Evolutionary conservation across 257 asterid species (phyloP).

Genomic region (Rauvolfia tetraphylla): DNA sequence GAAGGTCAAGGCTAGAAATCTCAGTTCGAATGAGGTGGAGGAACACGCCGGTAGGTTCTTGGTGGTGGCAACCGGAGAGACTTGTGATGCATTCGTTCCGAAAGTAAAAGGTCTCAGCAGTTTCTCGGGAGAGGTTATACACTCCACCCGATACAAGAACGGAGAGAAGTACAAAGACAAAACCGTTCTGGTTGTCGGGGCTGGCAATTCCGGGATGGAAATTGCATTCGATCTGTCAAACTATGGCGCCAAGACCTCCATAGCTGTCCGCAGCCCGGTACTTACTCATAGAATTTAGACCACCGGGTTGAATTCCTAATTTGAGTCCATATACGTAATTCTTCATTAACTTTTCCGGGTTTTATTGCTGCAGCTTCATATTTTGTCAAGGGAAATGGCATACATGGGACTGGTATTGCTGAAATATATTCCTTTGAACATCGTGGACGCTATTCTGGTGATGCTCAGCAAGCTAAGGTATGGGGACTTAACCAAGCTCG

Average conservation of each 20-base stretch:
- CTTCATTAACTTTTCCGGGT: neutral
- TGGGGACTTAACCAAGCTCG: conserved; percentile 55
- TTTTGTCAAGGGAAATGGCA: conserved; percentile 43
- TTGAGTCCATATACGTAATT: too few relatives aligned
- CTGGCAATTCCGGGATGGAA: conserved; percentile 92
- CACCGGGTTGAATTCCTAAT: too few relatives aligned
- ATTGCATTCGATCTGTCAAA: conserved; percentile 68
- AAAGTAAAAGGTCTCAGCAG: conserved; percentile 42
- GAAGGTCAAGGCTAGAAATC: conserved; percentile 40
- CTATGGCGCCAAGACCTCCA: conserved; percentile 57
- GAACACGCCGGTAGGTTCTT: conserved; percentile 46
- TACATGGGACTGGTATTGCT: conserved; percentile 22
- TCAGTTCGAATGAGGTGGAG: conserved; percentile 29
- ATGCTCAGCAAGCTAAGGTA: conserved; percentile 40
- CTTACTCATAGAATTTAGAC: neutral
- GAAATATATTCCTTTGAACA: conserved; percentile 23
- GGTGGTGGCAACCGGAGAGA: conserved; percentile 76
- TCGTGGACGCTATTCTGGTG: conserved; percentile 37
- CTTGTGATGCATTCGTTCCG: conserved; percentile 49
- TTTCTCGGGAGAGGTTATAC: conserved; percentile 58
- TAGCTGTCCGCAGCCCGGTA: conserved; percentile 75
- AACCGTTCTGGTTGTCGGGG: conserved; percentile 66
- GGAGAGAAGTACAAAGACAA: conserved; percentile 38
- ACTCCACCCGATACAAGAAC: conserved; percentile 54
- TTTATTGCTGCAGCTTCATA: conserved; percentile 40